Evolutionary conservation across 352 stramenopile genomes (phyloP).

Genomic region (Globisporangium cederbergense): DNA sequence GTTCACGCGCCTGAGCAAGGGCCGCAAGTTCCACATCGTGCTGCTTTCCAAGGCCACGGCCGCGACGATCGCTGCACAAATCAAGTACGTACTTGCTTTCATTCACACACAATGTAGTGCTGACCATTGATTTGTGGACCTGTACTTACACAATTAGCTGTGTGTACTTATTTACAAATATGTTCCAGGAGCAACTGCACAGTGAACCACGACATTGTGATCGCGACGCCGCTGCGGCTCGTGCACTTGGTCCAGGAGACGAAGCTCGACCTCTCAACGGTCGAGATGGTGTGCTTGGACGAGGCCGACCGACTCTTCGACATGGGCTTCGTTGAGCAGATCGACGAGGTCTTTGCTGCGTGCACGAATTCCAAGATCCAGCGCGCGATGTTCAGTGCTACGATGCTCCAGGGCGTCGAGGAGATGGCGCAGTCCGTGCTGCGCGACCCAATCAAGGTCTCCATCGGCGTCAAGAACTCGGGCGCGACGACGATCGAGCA

Average conservation of each 20-base stretch:
- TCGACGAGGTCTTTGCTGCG: constrained; percentile 96
- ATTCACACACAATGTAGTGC: background rate
- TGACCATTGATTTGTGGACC: background rate
- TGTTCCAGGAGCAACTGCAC: constrained; percentile 61
- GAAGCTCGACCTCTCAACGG: constrained; percentile 77
- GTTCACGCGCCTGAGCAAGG: constrained; percentile 87
- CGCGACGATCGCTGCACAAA: constrained; percentile 62
- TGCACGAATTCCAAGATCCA: constrained; percentile 87
- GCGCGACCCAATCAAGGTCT: constrained; percentile 94
- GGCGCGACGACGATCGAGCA: constrained; percentile 90
- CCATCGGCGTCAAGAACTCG: constrained; percentile 91
- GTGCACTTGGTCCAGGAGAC: constrained; percentile 88
- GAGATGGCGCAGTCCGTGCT: constrained; percentile 96
- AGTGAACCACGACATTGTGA: constrained; percentile 92
- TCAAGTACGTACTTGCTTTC: constrained; percentile 38
- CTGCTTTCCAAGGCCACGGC: constrained; percentile 93
- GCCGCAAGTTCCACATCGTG: constrained; percentile 85
- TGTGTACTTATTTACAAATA: background rate
- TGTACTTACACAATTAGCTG: background rate
- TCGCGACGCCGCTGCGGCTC: constrained; percentile 95
- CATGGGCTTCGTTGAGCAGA: constrained; percentile 94
- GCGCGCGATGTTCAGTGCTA: constrained; percentile 97
- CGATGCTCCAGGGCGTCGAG: constrained; percentile 93
- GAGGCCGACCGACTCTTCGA: constrained; percentile 99
- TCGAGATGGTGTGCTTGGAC: constrained; percentile 96